phyloP scores from a whole-genome alignment of 2,329 filamentous ascomycete genomes.

The Gremmenia infestans region DNA sequence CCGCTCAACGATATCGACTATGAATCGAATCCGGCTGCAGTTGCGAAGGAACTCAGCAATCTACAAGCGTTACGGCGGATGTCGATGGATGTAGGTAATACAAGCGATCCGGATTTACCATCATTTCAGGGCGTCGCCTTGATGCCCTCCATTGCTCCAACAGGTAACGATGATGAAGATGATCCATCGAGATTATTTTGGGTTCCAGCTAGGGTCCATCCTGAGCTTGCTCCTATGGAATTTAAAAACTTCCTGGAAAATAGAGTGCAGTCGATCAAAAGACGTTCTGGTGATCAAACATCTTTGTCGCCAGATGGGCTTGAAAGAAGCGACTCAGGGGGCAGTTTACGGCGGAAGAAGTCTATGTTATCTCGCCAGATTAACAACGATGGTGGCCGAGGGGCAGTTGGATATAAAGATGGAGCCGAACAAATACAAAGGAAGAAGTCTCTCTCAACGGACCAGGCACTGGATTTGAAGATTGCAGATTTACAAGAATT shows the following conservation, averaged over 20 bases:
- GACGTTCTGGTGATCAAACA: constrained; percentile 70
- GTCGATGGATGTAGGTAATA: constrained; percentile 68
- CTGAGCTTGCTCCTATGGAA: constrained; percentile 89
- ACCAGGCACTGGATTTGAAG: constrained; percentile 54
- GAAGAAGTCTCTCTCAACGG: constrained; percentile 57
- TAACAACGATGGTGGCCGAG: constrained; percentile 59
- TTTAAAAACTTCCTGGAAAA: constrained; percentile 97
- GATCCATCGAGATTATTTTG: constrained; percentile 87
- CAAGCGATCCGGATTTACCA: constrained; percentile 67
- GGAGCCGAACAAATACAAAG: constrained; percentile 75
- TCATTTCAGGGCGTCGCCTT: constrained; percentile 61
- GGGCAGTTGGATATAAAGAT: constrained; percentile 66
- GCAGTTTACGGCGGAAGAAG: constrained; percentile 76
- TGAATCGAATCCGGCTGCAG: constrained; percentile 65
- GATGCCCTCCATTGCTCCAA: constrained; percentile 67
- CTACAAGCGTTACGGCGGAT: constrained; percentile 68
- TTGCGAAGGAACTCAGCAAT: constrained; percentile 69
- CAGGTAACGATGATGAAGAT: constrained; percentile 72
- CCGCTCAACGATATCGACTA: constrained; percentile 70
- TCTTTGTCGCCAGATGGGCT: constrained; percentile 53
- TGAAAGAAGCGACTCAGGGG: constrained; percentile 48
- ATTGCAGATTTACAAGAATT: constrained; percentile 57
- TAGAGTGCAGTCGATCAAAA: constrained; percentile 81
- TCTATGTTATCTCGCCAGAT: constrained; percentile 94
- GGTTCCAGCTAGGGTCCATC: constrained; percentile 92